These are phyloP conservation scores for Trypanosoma theileri DNA, from an alignment of 208 protist genomes.

Conservation along the genomic window DNA sequence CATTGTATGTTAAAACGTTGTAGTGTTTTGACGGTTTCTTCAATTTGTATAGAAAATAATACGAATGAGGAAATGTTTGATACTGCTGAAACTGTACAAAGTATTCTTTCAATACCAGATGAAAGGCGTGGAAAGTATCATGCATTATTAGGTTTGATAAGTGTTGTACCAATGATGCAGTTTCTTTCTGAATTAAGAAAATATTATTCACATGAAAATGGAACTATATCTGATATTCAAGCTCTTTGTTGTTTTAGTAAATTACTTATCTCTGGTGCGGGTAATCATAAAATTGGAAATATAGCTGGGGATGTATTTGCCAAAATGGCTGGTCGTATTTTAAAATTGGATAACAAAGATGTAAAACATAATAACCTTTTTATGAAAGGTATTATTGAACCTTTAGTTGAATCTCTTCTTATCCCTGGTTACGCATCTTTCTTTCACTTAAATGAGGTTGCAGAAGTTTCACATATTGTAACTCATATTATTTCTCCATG, in stretches of 20 bases:
- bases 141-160: constrained; percentile 69
- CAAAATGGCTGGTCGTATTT: constrained; percentile 32
- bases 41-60: background rate
- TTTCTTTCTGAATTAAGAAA: constrained; percentile 46
- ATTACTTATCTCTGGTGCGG: constrained; percentile 57
- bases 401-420: constrained; percentile 54
- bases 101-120: constrained; percentile 55
- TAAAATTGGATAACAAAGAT: constrained; percentile 1
- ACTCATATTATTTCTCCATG: constrained; percentile 80
- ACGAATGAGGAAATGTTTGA: constrained; percentile 13
- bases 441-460: constrained; percentile 45
- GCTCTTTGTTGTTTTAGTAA: constrained; percentile 42
- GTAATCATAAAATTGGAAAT: constrained; percentile 85
- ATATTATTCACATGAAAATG: constrained; percentile 14
- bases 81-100: constrained; percentile 34
- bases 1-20: constrained; percentile 26
- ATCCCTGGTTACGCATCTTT: constrained; percentile 45
- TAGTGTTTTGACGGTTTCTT: background rate
- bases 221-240: constrained; percentile 12
- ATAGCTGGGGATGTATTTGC: constrained; percentile 79
- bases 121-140: constrained; percentile 88
- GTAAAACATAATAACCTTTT: constrained; percentile 27
- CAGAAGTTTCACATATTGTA: constrained; percentile 65
- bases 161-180: constrained; percentile 40
- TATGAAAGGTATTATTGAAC: constrained; percentile 44